phyloP scores from a whole-genome alignment of 768 basidiomycete genomes.

The Leucocoprinus birnbaumii region DNA sequence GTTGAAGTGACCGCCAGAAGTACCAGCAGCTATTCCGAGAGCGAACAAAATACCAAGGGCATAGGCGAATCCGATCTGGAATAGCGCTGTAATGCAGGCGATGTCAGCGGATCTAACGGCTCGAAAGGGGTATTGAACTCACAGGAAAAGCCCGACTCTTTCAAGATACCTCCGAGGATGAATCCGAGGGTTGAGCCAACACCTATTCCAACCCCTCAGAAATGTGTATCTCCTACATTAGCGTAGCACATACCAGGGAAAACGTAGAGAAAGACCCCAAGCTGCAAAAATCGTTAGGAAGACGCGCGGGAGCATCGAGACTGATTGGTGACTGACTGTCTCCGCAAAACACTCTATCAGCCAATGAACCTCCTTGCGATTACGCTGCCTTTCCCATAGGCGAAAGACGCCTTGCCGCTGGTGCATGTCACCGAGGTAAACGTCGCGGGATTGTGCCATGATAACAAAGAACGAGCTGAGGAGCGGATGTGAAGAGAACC shows the following conservation, averaged over 20 bases:
- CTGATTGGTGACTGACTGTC: conserved; percentile 32
- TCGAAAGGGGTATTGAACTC: conserved; percentile 18
- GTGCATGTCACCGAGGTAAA: conserved; percentile 41
- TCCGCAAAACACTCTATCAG: conserved; percentile 61
- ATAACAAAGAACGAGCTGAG: not conserved
- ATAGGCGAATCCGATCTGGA: conserved; percentile 59
- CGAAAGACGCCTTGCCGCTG: conserved; percentile 35
- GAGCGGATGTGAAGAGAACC: not conserved
- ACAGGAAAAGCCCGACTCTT: conserved; percentile 47
- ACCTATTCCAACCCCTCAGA: conserved; percentile 27
- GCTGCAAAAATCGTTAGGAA: conserved; percentile 26
- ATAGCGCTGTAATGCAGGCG: conserved; percentile 34
- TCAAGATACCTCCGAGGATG: conserved; percentile 42
- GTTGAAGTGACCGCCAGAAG: conserved; percentile 65
- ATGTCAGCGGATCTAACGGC: no score
- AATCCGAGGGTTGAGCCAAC: conserved; percentile 52
- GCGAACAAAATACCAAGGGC: conserved; percentile 60
- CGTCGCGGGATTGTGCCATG: conserved; percentile 18
- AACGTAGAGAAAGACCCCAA: conserved; percentile 62
- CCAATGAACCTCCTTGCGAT: conserved; percentile 44
- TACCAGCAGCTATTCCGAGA: conserved; percentile 43
- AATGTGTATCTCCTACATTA: not conserved
- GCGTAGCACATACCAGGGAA: conserved; percentile 40
- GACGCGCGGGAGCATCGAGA: not conserved
- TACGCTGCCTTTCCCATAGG: conserved; percentile 49